phyloP scores from a whole-genome alignment of 2,329 filamentous ascomycete species.

The Fusarium luffae region DNA sequence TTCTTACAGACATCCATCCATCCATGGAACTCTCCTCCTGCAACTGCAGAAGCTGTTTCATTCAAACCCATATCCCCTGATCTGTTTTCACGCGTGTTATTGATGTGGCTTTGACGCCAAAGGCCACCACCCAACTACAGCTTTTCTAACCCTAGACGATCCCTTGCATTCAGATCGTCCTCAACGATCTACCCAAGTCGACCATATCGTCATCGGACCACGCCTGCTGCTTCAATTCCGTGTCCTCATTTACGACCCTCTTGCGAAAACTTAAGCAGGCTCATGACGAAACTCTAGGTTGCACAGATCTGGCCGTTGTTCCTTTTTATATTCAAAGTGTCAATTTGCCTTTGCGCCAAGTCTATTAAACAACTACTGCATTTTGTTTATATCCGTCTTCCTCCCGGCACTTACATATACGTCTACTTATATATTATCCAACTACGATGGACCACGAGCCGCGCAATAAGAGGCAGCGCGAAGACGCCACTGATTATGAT shows the following conservation, averaged over 20 bases:
- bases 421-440: neutral
- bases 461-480: slow-evolving; percentile 14
- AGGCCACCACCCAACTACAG: neutral
- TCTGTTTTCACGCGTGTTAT: neutral
- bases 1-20: neutral
- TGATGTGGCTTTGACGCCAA: neutral
- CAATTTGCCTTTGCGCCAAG: neutral
- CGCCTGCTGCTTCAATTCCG: neutral
- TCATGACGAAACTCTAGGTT: neutral
- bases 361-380: neutral
- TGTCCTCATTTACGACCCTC: neutral
- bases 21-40: slow-evolving; percentile 25
- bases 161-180: slow-evolving; percentile 7
- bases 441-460: slow-evolving; percentile 23
- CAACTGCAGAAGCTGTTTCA: slow-evolving; percentile 15
- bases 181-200: neutral
- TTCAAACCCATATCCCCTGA: neutral
- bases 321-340: neutral
- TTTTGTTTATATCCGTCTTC: slow-evolving; percentile 33
- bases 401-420: slow-evolving; percentile 13
- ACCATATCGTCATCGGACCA: slow-evolving; percentile 16
- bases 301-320: neutral
- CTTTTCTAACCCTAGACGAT: neutral
- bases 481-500: slow-evolving; percentile 11
- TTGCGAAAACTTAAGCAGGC: neutral